Base-by-base conservation (phyloP, 768 basidiomycete genomes). In the Leccinum ochraceum region DNA sequence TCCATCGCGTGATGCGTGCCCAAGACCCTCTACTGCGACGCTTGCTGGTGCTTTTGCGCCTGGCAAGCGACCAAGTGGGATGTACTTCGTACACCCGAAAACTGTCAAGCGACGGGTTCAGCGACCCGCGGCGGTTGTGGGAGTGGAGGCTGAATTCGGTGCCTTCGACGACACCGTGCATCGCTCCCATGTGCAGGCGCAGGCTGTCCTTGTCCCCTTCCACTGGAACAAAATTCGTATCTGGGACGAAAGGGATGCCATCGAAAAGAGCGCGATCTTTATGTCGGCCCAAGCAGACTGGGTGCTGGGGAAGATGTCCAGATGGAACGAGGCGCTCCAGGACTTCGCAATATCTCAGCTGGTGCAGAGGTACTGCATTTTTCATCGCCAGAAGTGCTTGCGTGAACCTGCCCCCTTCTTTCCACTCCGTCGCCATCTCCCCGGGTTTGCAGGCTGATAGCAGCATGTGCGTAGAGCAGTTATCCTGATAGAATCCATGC, bases 391-490 rank as follows among this genome's bases (percentile, higher is more conserved):
- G 72, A 37, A 90, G 77, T n/a, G 77, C 76, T 48, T 71, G 74
- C 4, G 88, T 90, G 66, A 90, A 85, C 61, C 75, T 77, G 2
- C 88, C 88, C 8, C 87, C 87, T 36, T 81, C 79, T 64, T 86
- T 87, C 58, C 80, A 81, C 65, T 90, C 88, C 9, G 75, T 68
- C 13, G 88, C 88, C 56, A 78, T 78, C 61, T 82, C 82, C 4
- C 79, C 84, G 6, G 80, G 74, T 24, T 77, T 74, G 62, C 84
- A 86, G 4, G 87, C 88, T 26, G 83, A 79, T 20, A 90, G 76
- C 37, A 86, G 74, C 26, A 80, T 77, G 67, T 90, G 83, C 0
- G 82, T 76, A 44, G 73, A 66, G 28, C 69, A 71, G 44, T 68
- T 65, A 17, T 69, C 74, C 64, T 77, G 78, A 67, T 79, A 82